Base-by-base conservation (phyloP, 768 basidiomycete genomes). In the Gymnopilus dilepis region DNA sequence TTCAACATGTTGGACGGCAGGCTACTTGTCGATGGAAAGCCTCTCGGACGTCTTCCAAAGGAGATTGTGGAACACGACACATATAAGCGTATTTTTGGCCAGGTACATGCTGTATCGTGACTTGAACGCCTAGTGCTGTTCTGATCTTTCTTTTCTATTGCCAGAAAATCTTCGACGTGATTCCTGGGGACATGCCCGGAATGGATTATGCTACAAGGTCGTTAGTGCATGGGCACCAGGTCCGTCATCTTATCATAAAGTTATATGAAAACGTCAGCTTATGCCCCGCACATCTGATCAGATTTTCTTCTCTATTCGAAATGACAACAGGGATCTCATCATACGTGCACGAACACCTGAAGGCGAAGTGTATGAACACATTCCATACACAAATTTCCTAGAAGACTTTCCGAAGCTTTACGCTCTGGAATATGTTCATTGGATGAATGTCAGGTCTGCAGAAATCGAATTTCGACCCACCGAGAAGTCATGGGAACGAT, bases 21-120 rank as follows among this genome's bases (percentile, higher is more conserved):
- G 22, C 67, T 85, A 1, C 71, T 83, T n/a, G 71, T 84, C 15
- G 67, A 78, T 17, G 82, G 82, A 5, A 74, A 75, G 58, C 72
- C 77, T 1, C 59, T 79, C 5, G 77, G 78, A 19, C 73, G 72
- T 22, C 72, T 84, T 15, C 80, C 82, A 0, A 26, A 42, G 9
- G 59, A 62, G 0, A 78, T 83, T 31, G 48, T 67, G 1, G 45
- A 26, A 0, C 74, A 82, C 62, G 24, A 71, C 1, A 65, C 72
- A 2, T 84, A 80, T 56, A 48, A 45, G 11, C 67, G 72, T 6
- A 60, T 82, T 24, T 76, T 84, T 42, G 72, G 73, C 30, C 37
- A 72, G 59, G 80, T 79, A 64, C 28, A 12, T 22, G 30, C 42
- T 19, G 8, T 34, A 22, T 40, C n/a, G 47, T 28, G 1, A 21